phyloP scores from a whole-genome alignment of 2,329 filamentous ascomycete genomes.

The Thelonectria olida region DNA sequence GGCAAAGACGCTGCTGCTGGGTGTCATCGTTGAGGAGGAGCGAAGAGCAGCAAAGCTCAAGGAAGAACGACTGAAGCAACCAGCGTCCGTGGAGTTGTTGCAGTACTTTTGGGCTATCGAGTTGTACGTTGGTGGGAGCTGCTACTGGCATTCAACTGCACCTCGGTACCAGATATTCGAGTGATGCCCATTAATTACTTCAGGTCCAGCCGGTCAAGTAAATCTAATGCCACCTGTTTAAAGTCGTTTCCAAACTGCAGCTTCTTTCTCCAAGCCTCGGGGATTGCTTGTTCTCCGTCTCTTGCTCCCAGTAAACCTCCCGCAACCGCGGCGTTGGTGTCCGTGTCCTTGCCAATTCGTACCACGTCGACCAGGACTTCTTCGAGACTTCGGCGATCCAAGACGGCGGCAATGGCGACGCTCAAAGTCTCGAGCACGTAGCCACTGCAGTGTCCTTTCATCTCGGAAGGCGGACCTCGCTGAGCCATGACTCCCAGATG shows the following conservation, averaged over 20 bases:
- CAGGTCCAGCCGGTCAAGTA: background rate
- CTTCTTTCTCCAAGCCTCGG: conserved; percentile 48
- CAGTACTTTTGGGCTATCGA: background rate
- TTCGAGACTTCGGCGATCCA: conserved; percentile 51
- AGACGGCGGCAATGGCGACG: conserved; percentile 52
- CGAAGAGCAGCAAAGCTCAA: too few relatives aligned
- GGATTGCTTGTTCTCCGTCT: conserved; percentile 54
- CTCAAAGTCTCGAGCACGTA: conserved; percentile 55
- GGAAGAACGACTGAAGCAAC: too few relatives aligned
- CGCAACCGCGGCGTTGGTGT: conserved; percentile 57
- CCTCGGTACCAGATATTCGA: background rate
- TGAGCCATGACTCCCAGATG: conserved; percentile 41
- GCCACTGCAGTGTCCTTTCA: conserved; percentile 46
- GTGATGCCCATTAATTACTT: background rate
- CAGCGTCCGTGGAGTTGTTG: background rate
- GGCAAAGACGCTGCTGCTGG: too few relatives aligned
- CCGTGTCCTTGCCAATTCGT: conserved; percentile 54
- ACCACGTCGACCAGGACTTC: conserved; percentile 58
- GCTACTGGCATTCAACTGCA: conserved; percentile 1
- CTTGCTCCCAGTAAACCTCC: conserved; percentile 56
- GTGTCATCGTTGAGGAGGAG: too few relatives aligned
- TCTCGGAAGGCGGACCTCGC: conserved; percentile 39
- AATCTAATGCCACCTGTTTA: conserved; percentile 14
- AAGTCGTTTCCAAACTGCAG: conserved; percentile 54
- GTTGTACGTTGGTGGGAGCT: background rate